These are phyloP conservation scores for Neonectria faginata DNA, from an alignment of 2,329 filamentous ascomycete species.

Conservation along the genomic window DNA sequence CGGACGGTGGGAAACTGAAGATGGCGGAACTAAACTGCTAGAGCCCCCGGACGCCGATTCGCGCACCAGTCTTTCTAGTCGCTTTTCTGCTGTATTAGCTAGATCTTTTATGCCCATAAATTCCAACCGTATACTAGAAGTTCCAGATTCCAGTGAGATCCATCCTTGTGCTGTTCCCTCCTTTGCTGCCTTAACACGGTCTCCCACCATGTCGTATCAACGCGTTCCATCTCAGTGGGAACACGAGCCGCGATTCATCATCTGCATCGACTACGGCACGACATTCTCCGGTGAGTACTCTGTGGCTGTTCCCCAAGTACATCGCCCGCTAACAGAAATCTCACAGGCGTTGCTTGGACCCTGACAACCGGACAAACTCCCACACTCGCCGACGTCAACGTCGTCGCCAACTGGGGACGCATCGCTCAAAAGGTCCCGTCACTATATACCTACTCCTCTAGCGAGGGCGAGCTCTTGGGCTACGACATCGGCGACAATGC, in stretches of 20 bases:
- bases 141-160: not conserved
- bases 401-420: slow-evolving; percentile 25
- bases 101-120: not conserved
- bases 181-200: too few species aligned
- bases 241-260: slow-evolving; percentile 20
- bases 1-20: not conserved
- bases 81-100: too few species aligned
- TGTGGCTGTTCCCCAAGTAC: not conserved
- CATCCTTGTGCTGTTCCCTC: not conserved
- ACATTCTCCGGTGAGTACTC: slow-evolving; percentile 23
- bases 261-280: slow-evolving; percentile 34
- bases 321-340: not conserved
- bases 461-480: slow-evolving; percentile 23
- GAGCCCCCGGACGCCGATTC: not conserved
- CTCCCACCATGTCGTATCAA: not conserved
- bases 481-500: slow-evolving; percentile 28
- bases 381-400: slow-evolving; percentile 21
- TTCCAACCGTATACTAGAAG: not conserved
- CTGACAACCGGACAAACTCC: slow-evolving; percentile 16
- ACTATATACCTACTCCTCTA: slow-evolving; percentile 28
- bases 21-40: not conserved
- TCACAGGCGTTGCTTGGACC: slow-evolving; percentile 28
- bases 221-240: not conserved
- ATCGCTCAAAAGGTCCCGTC: slow-evolving; percentile 27
- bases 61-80: not conserved